Conservation (phyloP, 805 yeast genomes). For the Zygoascus bituminiphila region DNA sequence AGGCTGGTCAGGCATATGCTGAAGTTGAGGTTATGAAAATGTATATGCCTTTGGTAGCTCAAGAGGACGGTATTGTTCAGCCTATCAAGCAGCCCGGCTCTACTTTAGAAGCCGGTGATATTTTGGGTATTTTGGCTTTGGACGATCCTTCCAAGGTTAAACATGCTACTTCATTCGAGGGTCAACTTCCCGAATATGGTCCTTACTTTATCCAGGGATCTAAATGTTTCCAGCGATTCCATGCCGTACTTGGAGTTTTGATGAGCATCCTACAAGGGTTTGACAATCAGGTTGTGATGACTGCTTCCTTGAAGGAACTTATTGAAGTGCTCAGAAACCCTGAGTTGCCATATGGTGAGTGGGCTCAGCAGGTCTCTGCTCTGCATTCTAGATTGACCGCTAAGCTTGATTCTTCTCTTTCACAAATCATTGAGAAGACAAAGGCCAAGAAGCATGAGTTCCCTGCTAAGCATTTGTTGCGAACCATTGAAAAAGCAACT, state of each 20-base stretch:
- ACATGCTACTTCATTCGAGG: conserved; percentile 92
- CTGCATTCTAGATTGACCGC: conserved; percentile 83
- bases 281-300: conserved; percentile 93
- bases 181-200: conserved; percentile 85
- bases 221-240: conserved; percentile 72
- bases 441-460: conserved; percentile 56
- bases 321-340: conserved; percentile 68
- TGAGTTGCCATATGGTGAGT: conserved; percentile 86
- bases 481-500: conserved; percentile 60
- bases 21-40: conserved; percentile 99
- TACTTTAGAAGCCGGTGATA: conserved; percentile 94
- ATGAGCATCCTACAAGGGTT: conserved; percentile 79
- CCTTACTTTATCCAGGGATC: conserved; percentile 75
- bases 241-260: conserved; percentile 49
- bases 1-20: conserved; percentile 89
- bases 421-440: conserved; percentile 58
- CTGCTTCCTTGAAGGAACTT: conserved; percentile 64
- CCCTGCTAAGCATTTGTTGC: conserved; percentile 82
- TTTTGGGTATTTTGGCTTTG: conserved; percentile 84
- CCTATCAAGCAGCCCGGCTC: conserved; percentile 96
- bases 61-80: conserved; percentile 89
- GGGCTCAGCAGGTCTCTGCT: conserved; percentile 81
- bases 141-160: conserved; percentile 97
- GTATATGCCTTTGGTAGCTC: conserved; percentile 96
- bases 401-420: conserved; percentile 61